Evolutionary conservation across 257 asterid species (phyloP), one percentile per base, ranked within the genome.

Genomic region (Mentha longifolia): DNA sequence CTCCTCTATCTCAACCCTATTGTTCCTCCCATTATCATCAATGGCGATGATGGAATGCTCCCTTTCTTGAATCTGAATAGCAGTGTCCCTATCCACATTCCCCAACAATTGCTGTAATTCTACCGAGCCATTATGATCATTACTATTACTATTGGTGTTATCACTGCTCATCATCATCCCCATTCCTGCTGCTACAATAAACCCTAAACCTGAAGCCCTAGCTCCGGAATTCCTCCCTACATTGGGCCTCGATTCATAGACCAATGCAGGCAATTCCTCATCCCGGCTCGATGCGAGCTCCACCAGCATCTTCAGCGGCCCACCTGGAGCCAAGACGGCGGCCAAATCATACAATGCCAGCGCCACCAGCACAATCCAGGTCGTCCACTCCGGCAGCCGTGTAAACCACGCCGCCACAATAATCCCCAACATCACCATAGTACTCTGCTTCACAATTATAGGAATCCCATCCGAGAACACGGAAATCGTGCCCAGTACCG

Each of bases 321-420:
- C 99, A 7, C 97, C 97, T 0, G 97, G 99, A 3, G 96, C 96
- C 77, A 94, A 78, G 30, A 94, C 99, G 0, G 99, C 96, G 1
- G 83, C 96, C 49, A 94, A 74, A 74, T 94, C 99, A 68, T 94
- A 94, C 81, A 94, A 57, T 8, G 97, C 97, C 83, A 94, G 41
- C 4, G 96, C 96, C 77, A 91, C 96, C 78, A 94, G 70, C 81
- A 89, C 87, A 74, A 79, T 83, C 99, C 99, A 94, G 3, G 97
- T 94, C 9, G 97, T 94, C 97, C 97, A 94, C 62, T 94, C 99
- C 0, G 99, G 99, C 83, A 94, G 73, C 25, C 87, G 86, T 1
- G 97, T 74, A 79, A 94, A 91, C 99, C 96, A 91, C 17, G 90
- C 97, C 0, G 99, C 99, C 47, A 85, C 96, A 43, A 91, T 88